phyloP scores from a whole-genome alignment of 2,329 filamentous ascomycete species.

The Setomelanomma holmii region DNA sequence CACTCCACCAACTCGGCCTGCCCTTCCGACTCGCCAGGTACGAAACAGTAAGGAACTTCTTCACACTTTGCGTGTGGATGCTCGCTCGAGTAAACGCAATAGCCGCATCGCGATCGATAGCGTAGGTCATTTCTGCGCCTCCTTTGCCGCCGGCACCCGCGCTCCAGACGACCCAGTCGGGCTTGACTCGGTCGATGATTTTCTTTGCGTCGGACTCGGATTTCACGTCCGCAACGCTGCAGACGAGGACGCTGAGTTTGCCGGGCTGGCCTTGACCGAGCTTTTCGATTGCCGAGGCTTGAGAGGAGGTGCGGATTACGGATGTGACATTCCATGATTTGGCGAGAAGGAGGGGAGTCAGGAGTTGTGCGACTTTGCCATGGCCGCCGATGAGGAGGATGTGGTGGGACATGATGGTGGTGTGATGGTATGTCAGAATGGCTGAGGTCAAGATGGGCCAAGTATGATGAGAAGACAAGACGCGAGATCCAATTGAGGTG shows the following conservation, averaged over 20 bases:
- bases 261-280: constrained; percentile 66
- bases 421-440: background rate
- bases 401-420: constrained; percentile 39
- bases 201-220: constrained; percentile 66
- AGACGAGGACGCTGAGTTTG: constrained; percentile 72
- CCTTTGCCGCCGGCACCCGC: constrained; percentile 68
- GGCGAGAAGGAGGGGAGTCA: constrained; percentile 78
- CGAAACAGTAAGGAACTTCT: constrained; percentile 63
- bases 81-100: constrained; percentile 61
- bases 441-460: too few species aligned
- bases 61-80: constrained; percentile 53
- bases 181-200: constrained; percentile 67
- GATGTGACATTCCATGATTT: constrained; percentile 80
- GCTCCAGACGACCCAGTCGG: constrained; percentile 73
- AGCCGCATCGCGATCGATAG: constrained; percentile 63
- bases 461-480: background rate
- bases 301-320: constrained; percentile 75
- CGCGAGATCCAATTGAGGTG: background rate
- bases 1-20: constrained; percentile 59
- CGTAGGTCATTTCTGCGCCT: constrained; percentile 57
- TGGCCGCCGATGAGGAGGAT: constrained; percentile 81
- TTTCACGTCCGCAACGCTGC: constrained; percentile 74
- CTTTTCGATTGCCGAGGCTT: constrained; percentile 68
- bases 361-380: constrained; percentile 76
- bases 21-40: constrained; percentile 59